phyloP scores from a whole-genome alignment of 768 basidiomycete genomes.

The Amanita muscaria region DNA sequence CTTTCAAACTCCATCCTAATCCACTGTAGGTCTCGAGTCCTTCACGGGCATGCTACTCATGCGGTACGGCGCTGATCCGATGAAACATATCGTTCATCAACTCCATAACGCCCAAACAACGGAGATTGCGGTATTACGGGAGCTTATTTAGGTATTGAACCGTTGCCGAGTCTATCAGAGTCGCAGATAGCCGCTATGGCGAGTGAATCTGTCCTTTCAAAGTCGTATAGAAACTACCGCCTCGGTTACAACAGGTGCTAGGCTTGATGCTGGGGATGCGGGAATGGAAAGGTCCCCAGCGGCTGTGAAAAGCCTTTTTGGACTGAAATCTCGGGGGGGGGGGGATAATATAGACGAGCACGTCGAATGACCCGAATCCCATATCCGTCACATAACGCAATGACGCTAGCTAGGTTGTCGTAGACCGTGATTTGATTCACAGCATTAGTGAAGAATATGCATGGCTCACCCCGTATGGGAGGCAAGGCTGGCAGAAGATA shows the following conservation, averaged over 20 bases:
- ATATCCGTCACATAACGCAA: slow-evolving; percentile 84
- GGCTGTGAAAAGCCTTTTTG: slow-evolving; percentile 62
- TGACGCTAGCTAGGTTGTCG: slow-evolving; percentile 83
- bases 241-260: slow-evolving; percentile 64
- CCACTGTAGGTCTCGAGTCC: slow-evolving; percentile 66
- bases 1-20: slow-evolving; percentile 12
- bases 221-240: slow-evolving; percentile 85
- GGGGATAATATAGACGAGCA: slow-evolving; percentile 78
- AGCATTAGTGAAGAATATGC: slow-evolving; percentile 80
- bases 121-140: slow-evolving; percentile 86
- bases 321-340: slow-evolving; percentile 79
- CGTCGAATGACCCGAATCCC: slow-evolving; percentile 95
- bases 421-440: slow-evolving; percentile 95
- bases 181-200: slow-evolving; percentile 86
- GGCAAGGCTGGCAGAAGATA: slow-evolving; percentile 85
- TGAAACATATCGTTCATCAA: slow-evolving; percentile 90
- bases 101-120: slow-evolving; percentile 74
- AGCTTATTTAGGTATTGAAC: slow-evolving; percentile 87
- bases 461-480: slow-evolving; percentile 79
- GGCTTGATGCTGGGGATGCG: slow-evolving; percentile 57
- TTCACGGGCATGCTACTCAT: slow-evolving; percentile 91
- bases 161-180: slow-evolving; percentile 82
- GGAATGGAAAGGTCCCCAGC: slow-evolving; percentile 54
- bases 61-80: slow-evolving; percentile 75
- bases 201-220: slow-evolving; percentile 77